Conservation (phyloP, 345 rosid genomes). For the Linum usitatissimum region DNA sequence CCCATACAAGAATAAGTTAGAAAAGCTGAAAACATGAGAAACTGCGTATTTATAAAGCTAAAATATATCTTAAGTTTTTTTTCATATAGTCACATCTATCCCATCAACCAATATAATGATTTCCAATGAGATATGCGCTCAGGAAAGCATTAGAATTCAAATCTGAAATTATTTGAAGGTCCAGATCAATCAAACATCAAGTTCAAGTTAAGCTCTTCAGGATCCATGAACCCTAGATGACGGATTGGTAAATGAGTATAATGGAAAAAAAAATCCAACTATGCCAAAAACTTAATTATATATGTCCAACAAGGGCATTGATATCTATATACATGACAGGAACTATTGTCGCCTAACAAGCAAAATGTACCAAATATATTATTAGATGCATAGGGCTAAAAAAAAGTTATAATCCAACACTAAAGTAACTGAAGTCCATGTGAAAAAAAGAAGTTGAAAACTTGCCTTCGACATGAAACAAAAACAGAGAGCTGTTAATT, state of each 20-base stretch:
- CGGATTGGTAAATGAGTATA: not conserved
- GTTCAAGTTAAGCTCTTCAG: not conserved
- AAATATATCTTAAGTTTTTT: not conserved
- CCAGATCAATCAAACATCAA: not conserved
- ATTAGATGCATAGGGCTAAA: not conserved
- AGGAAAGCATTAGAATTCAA: not conserved
- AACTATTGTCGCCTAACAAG: not conserved
- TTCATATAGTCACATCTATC: not conserved
- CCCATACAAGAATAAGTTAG: not conserved
- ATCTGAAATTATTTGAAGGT: not conserved
- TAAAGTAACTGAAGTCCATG: not conserved
- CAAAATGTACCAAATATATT: not conserved
- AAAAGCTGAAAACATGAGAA: not conserved
- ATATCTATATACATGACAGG: not conserved
- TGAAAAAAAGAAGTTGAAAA: not conserved
- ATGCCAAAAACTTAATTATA: not conserved
- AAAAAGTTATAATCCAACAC: too few relatives aligned
- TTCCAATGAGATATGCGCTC: not conserved
- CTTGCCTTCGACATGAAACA: not conserved
- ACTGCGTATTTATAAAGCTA: not conserved
- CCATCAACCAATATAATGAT: not conserved
- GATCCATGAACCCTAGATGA: not conserved
- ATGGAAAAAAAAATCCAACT: not conserved
- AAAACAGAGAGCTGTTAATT: not conserved
- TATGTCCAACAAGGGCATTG: not conserved